These are phyloP conservation scores for Xylariaceae sp. DNA, from an alignment of 2,329 filamentous ascomycete genomes.

Conservation along the genomic window DNA sequence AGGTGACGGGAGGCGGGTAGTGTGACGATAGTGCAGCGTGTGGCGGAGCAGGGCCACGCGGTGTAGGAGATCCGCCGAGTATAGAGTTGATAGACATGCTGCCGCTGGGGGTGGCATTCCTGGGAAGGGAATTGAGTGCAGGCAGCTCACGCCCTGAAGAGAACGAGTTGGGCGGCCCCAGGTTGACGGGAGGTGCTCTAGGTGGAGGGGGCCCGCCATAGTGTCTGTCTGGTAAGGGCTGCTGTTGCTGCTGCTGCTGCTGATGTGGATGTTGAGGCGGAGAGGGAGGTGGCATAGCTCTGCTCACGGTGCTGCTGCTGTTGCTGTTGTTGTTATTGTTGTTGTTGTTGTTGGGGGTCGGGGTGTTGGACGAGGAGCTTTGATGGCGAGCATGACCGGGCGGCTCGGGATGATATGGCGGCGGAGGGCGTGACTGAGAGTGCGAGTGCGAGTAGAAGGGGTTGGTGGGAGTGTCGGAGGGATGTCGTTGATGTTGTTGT, in stretches of 20 bases:
- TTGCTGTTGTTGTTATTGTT: no score
- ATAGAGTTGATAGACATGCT: slow-evolving; percentile 61
- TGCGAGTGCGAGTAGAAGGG: slow-evolving; percentile 32
- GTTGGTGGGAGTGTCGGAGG: slow-evolving; percentile 28
- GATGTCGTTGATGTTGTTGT: slow-evolving; percentile 29
- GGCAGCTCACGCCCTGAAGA: slow-evolving; percentile 30
- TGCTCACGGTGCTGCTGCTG: no score
- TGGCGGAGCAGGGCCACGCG: slow-evolving; percentile 41
- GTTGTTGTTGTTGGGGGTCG: no score
- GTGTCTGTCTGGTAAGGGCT: slow-evolving; percentile 24
- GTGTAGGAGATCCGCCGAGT: slow-evolving; percentile 49
- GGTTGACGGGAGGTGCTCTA: slow-evolving; percentile 27
- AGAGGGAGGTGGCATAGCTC: slow-evolving; percentile 28
- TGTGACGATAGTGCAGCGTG: slow-evolving; percentile 43
- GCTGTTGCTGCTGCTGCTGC: slow-evolving; percentile 22
- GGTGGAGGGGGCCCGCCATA: slow-evolving; percentile 28
- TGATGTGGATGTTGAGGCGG: slow-evolving; percentile 29
- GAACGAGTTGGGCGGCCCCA: slow-evolving; percentile 29
- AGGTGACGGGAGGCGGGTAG: slow-evolving; percentile 37
- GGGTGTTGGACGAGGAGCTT: slow-evolving; percentile 30
- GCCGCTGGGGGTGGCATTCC: slow-evolving; percentile 46
- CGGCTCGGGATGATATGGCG: slow-evolving; percentile 27
- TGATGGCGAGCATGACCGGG: slow-evolving; percentile 31
- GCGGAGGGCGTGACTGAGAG: slow-evolving; percentile 26
- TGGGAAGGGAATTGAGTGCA: slow-evolving; percentile 36